Evolutionary conservation across 192 early-diverging fungal species (phyloP), one percentile per base, ranked within the genome.

Genomic region (Oehlia diaphana): DNA sequence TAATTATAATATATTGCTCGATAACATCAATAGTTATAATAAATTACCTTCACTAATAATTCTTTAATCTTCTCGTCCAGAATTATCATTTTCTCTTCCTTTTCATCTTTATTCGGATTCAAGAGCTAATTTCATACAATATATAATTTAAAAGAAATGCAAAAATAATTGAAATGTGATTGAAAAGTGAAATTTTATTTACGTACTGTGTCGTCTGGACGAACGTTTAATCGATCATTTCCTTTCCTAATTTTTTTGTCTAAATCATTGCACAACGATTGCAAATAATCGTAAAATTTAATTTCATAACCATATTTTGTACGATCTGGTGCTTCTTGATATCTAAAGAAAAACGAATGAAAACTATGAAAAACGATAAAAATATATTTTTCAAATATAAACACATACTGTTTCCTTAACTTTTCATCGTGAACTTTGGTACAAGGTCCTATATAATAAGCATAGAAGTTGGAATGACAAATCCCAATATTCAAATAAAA

Each of bases 391-490:
- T 50, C 3, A 79, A 75, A 14, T 33, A 79, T 39, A n/a, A 19
- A 49, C 12, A 67, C 84, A 19, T 78, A 86, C 83, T 89, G 86
- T 47, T 91, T 86, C 28, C 90, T 87, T 64, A 96, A 86, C 79
- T 89, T 89, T 80, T 96, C 95, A 77, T 96, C 92, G 83, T 96
- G 95, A n/a, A 94, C 81, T 74, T 91, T 90, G 70, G 91, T 88
- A 81, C 95, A 96, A 4, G 86, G 74, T 23, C 84, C 84, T 84
- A 9, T 37, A 23, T n/a, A 75, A 9, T 28, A 61, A 78, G 8
- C 13, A 50, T 49, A 33, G 50, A 80, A 53, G 42, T 65, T 78
- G 16, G 14, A 79, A 37, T 53, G 33, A 23, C 35, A 39, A 37
- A 69, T 19, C 0, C 21, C 1, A 79, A 50, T 26, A 14, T 14